Conservation (phyloP, 768 basidiomycete genomes). For the Cystofilobasidium ferigula region DNA sequence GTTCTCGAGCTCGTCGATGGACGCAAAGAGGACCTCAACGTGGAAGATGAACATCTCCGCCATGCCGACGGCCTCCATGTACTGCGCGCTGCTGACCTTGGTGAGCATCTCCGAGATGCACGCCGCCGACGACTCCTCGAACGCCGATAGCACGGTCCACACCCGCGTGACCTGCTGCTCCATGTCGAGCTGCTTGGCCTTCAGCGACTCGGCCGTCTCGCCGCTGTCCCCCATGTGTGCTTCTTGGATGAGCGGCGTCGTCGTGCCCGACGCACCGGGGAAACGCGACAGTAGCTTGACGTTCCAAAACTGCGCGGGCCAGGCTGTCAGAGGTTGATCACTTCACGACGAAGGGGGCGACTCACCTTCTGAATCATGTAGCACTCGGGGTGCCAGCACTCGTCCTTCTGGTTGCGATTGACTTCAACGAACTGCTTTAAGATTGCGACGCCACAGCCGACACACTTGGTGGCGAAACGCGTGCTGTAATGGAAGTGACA, state of each 20-base stretch:
- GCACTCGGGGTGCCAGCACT: conserved; percentile 99
- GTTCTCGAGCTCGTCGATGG: conserved; percentile 89
- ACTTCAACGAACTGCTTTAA: conserved; percentile 99
- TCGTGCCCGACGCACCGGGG: conserved; percentile 35
- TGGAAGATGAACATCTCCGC: conserved; percentile 98
- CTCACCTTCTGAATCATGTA: conserved; percentile 99
- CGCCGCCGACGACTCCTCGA: conserved; percentile 97
- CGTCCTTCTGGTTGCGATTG: conserved; percentile 93
- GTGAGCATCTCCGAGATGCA: conserved; percentile 98
- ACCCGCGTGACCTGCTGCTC: conserved; percentile 96
- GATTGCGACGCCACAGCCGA: conserved; percentile 92
- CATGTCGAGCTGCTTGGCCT: conserved; percentile 84
- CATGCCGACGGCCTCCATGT: conserved; percentile 93
- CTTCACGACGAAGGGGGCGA: neutral
- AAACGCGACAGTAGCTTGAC: conserved; percentile 52
- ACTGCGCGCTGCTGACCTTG: conserved; percentile 91
- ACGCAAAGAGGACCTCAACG: conserved; percentile 92
- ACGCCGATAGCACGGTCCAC: conserved; percentile 96
- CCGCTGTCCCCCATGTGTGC: conserved; percentile 46
- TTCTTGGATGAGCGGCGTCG: conserved; percentile 36
- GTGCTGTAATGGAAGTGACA: conserved; percentile 99
- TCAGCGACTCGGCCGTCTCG: conserved; percentile 67
- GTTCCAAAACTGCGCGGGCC: conserved; percentile 75
- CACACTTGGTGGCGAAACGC: conserved; percentile 95
- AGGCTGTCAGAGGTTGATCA: neutral